Percentiles rank a stretch among this genome's conserved stretches.
Evolutionary conservation across 2,329 filamentous ascomycete species (phyloP).

Genomic region (Penicillium sp.): DNA sequence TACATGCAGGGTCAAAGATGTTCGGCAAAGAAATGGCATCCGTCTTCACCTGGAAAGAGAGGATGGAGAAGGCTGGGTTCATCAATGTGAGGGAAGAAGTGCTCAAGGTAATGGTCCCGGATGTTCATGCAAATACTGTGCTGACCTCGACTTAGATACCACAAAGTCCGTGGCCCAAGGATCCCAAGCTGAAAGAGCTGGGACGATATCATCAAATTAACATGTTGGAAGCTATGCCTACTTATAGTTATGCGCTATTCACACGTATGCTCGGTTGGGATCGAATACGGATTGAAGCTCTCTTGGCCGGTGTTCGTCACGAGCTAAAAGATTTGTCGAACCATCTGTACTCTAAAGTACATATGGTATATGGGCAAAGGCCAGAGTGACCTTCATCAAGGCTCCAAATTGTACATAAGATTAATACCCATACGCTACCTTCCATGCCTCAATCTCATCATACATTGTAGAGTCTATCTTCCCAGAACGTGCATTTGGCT

Average conservation of each 20-base stretch:
- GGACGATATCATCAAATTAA: constrained; percentile 47
- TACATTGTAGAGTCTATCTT: background rate
- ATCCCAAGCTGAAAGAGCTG: constrained; percentile 57
- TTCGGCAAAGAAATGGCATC: constrained; percentile 41
- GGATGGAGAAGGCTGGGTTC: constrained; percentile 58
- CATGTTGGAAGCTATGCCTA: constrained; percentile 41
- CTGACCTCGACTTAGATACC: constrained; percentile 46
- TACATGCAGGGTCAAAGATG: constrained; percentile 34
- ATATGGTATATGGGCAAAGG: constrained; percentile 38
- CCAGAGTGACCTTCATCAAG: constrained; percentile 9
- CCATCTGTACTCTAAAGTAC: constrained; percentile 42
- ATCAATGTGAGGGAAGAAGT: constrained; percentile 55
- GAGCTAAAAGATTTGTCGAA: constrained; percentile 43
- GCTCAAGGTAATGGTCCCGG: constrained; percentile 41
- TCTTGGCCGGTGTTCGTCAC: constrained; percentile 43
- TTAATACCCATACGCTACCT: background rate
- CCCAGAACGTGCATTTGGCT: background rate
- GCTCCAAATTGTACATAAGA: background rate
- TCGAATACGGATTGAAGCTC: constrained; percentile 42
- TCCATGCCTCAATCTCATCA: background rate
- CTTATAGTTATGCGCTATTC: constrained; percentile 44
- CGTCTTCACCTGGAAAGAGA: constrained; percentile 42
- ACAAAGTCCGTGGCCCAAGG: constrained; percentile 56
- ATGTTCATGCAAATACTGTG: background rate
- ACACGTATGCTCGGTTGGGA: constrained; percentile 46